These are phyloP conservation scores for Solanum rostratum DNA, from an alignment of 257 asterid genomes.

Conservation along the genomic window DNA sequence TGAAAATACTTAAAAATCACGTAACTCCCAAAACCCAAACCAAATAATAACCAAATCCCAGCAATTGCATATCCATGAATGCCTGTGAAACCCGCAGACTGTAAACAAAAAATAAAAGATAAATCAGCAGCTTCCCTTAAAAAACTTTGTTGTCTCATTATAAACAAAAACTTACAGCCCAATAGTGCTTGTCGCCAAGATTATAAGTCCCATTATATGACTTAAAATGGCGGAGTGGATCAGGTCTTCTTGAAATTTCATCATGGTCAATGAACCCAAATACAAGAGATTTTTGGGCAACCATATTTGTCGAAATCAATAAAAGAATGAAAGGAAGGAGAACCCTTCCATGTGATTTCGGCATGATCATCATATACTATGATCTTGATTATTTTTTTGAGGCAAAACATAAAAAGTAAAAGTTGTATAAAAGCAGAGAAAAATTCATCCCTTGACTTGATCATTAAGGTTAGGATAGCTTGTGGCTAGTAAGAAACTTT, in stretches of 20 bases:
- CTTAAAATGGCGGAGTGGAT: conserved; percentile 28
- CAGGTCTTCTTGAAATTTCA: conserved; percentile 21
- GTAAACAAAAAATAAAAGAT: background rate
- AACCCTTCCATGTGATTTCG: conserved; percentile 13
- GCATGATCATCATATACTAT: conserved; percentile 8
- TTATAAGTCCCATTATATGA: conserved; percentile 30
- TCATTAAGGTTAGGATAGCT: conserved; percentile 54
- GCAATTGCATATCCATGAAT: conserved; percentile 43
- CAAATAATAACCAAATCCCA: conserved; percentile 37
- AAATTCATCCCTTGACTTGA: conserved; percentile 31
- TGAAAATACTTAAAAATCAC: conserved; percentile 11
- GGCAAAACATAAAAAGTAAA: background rate
- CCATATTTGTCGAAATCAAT: conserved; percentile 12
- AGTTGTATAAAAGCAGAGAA: background rate
- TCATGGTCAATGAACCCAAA: conserved; percentile 16
- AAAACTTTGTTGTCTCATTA: background rate
- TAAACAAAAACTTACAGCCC: conserved; percentile 39
- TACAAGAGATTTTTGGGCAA: conserved; percentile 15
- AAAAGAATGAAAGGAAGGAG: conserved; percentile 13
- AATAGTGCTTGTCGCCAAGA: conserved; percentile 41
- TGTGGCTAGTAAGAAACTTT: conserved; percentile 26
- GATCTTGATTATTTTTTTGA: background rate
- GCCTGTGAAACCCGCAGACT: conserved; percentile 53
- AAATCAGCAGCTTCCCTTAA: background rate
- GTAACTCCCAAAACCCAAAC: conserved; percentile 34